phyloP scores from a whole-genome alignment of 139 green algal genomes.

The Auxenochlorella pyrenoidosa region DNA sequence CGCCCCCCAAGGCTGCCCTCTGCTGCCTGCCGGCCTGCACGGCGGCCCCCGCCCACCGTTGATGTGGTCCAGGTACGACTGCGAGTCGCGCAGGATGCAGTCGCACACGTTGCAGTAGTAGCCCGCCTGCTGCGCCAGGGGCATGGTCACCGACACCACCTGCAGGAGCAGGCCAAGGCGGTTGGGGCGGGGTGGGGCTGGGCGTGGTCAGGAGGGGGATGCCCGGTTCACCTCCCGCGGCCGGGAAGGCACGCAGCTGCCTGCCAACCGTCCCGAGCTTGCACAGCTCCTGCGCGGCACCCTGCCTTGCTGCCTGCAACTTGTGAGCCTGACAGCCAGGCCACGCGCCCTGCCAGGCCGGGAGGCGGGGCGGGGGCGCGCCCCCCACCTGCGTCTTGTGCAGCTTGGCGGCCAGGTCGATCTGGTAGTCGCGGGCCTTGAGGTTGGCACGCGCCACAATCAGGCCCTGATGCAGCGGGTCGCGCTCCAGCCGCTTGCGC shows the following conservation, averaged over 20 bases:
- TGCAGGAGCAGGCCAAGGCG: constrained; percentile 33
- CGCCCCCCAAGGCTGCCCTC: no score
- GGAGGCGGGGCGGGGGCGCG: neutral
- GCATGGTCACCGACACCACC: constrained; percentile 54
- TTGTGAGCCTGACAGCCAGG: no score
- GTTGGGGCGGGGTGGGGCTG: no score
- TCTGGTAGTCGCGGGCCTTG: constrained; percentile 74
- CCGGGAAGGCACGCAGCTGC: no score
- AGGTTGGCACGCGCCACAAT: constrained; percentile 85
- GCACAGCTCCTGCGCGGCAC: neutral
- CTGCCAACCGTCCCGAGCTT: no score
- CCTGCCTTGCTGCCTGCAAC: no score
- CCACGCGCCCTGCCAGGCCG: no score
- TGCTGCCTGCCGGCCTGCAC: neutral
- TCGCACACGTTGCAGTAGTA: constrained; percentile 98
- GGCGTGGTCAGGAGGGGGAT: no score
- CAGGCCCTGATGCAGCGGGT: constrained; percentile 89
- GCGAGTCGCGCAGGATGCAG: constrained; percentile 92
- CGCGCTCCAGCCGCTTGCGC: constrained; percentile 79
- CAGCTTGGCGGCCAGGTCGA: constrained; percentile 83
- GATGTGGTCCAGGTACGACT: constrained; percentile 98
- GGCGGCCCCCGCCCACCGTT: constrained; percentile 71
- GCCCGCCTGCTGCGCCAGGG: constrained; percentile 65
- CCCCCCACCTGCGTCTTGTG: constrained; percentile 76
- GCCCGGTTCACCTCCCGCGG: no score